These are phyloP conservation scores for Aaosphaeria arxii DNA, from an alignment of 2,329 filamentous ascomycete species.

Conservation along the genomic window DNA sequence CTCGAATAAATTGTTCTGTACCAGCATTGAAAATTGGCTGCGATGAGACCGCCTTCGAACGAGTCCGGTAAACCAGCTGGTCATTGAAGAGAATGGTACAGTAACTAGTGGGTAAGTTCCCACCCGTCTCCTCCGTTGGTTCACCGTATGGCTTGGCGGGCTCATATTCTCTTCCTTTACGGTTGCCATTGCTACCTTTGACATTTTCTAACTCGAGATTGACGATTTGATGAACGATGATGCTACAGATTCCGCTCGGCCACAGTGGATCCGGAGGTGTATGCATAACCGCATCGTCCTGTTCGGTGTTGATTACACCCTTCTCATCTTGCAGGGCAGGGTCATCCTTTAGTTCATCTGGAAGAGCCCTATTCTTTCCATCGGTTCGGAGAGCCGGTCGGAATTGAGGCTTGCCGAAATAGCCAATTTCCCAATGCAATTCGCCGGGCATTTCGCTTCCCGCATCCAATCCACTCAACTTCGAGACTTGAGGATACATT, in stretches of 20 bases:
- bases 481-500: conserved; percentile 88
- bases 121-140: conserved; percentile 78
- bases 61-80: conserved; percentile 86
- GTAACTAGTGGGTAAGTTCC: conserved; percentile 82
- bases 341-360: conserved; percentile 68
- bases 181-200: conserved; percentile 77
- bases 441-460: conserved; percentile 89
- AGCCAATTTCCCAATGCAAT: conserved; percentile 94
- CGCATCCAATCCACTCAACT: conserved; percentile 76
- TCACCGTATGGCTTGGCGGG: conserved; percentile 84
- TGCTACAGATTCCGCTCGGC: conserved; percentile 83
- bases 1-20: conserved; percentile 86
- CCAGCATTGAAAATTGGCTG: conserved; percentile 97
- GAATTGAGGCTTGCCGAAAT: conserved; percentile 88
- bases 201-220: conserved; percentile 90
- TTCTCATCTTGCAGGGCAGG: conserved; percentile 85
- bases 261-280: conserved; percentile 95
- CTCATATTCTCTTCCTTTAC: conserved; percentile 83
- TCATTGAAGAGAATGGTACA: conserved; percentile 92
- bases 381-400: conserved; percentile 80
- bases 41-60: conserved; percentile 87
- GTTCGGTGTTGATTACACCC: conserved; percentile 66
- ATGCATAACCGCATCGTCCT: conserved; percentile 81
- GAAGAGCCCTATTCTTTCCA: conserved; percentile 76
- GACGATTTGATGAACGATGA: conserved; percentile 92